phyloP scores from a whole-genome alignment of 805 yeast species.

The Metschnikowia aberdeeniae region DNA sequence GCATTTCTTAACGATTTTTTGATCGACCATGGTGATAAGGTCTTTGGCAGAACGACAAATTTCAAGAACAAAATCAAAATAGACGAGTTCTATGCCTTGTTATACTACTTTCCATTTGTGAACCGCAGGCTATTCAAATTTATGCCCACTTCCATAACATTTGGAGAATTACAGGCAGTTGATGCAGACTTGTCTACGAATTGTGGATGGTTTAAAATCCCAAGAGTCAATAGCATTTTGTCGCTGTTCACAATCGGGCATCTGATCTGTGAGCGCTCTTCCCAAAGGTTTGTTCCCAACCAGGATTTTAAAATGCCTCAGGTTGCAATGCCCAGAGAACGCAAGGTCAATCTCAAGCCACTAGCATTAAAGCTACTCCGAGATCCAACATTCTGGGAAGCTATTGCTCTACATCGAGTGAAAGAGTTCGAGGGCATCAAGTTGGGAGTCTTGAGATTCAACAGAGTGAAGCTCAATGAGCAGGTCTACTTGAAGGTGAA shows the following conservation, averaged over 20 bases:
- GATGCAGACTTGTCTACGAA: slow-evolving; percentile 6
- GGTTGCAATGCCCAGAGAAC: slow-evolving; percentile 15
- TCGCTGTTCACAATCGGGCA: slow-evolving; percentile 9
- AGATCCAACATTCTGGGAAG: slow-evolving; percentile 7
- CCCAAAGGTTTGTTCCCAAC: slow-evolving; percentile 3
- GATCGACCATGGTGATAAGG: slow-evolving; percentile 11
- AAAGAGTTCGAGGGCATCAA: slow-evolving; percentile 8
- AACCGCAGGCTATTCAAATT: slow-evolving; percentile 22
- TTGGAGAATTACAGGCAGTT: slow-evolving; percentile 18
- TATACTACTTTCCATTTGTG: slow-evolving; percentile 32
- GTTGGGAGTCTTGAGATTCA: slow-evolving; percentile 15
- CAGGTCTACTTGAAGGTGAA: slow-evolving; percentile 10
- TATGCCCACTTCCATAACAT: slow-evolving; percentile 23
- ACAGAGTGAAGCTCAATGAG: slow-evolving; percentile 13
- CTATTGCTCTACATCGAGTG: slow-evolving; percentile 12
- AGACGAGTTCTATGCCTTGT: slow-evolving; percentile 28
- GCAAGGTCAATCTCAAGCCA: slow-evolving; percentile 15
- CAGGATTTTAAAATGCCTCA: neutral
- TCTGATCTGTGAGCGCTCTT: slow-evolving; percentile 8
- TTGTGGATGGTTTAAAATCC: slow-evolving; percentile 2
- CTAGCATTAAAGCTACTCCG: slow-evolving; percentile 13
- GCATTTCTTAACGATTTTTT: slow-evolving; percentile 13
- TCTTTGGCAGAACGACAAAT: slow-evolving; percentile 23
- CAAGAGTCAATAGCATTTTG: slow-evolving; percentile 9
- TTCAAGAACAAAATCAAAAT: slow-evolving; percentile 16